Evolutionary conservation across 139 green algal genomes (phyloP).

Genomic region (Closterium sp.): DNA sequence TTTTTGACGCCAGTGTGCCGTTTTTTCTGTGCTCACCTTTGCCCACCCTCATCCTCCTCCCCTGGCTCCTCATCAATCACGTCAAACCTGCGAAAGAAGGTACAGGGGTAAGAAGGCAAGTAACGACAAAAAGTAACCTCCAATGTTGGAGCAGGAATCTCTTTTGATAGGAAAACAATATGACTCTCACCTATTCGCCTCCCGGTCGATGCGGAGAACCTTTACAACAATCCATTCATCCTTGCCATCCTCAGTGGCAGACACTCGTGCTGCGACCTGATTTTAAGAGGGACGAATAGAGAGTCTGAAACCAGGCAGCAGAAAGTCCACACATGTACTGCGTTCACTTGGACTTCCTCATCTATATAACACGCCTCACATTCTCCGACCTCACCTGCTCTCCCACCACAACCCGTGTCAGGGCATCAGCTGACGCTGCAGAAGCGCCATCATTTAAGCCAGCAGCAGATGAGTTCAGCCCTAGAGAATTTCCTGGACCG

Average conservation of each 20-base stretch:
- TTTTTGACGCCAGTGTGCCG: not conserved
- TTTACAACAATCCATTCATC: constrained; percentile 54
- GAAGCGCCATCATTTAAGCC: not conserved
- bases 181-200: constrained; percentile 39
- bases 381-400: not conserved
- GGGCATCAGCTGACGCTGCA: not conserved
- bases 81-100: constrained; percentile 22
- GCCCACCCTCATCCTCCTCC: constrained; percentile 31
- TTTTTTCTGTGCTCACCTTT: not conserved
- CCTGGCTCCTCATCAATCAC: constrained; percentile 48
- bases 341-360: not conserved
- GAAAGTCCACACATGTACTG: not conserved
- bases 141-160: no score
- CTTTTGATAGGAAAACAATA: not conserved
- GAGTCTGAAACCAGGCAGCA: not conserved
- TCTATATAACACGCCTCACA: not conserved
- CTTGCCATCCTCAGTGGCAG: constrained; percentile 39
- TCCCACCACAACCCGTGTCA: not conserved
- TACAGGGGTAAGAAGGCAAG: not conserved
- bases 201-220: constrained; percentile 32
- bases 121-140: no score
- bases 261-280: constrained; percentile 44
- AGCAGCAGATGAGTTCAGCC: not conserved
- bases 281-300: not conserved
- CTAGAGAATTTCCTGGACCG: not conserved